Conservation (phyloP, 1,284 basidiomycete species). For the Amylostereum areolatum region DNA sequence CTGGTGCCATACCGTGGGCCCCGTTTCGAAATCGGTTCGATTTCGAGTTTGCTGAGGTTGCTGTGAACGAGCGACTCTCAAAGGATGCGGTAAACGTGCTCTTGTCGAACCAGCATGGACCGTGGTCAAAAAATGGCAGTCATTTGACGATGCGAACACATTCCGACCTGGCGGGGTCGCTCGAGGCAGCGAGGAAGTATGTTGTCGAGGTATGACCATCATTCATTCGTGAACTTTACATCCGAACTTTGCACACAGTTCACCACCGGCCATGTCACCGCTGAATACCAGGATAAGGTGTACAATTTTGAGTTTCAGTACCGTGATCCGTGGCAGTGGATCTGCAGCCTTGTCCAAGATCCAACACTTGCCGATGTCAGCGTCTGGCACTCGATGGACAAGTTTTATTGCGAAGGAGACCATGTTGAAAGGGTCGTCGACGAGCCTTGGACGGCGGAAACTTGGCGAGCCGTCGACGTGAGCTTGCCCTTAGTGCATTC, state of each 20-base stretch:
- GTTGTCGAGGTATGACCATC: background rate
- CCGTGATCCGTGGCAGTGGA: conserved; percentile 21
- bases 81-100: conserved; percentile 14
- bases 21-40: conserved; percentile 19
- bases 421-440: background rate
- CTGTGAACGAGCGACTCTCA: conserved; percentile 12
- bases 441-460: background rate
- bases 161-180: background rate
- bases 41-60: conserved; percentile 23
- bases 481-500: background rate
- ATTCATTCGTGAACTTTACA: background rate
- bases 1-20: conserved; percentile 23
- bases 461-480: background rate
- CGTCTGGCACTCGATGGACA: background rate
- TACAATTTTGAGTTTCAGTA: conserved; percentile 19
- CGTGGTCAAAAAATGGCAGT: background rate
- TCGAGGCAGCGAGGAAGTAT: conserved; percentile 9
- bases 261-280: background rate
- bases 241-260: background rate
- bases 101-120: conserved; percentile 13
- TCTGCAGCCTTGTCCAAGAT: conserved; percentile 17
- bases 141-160: too few relatives aligned
- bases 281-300: conserved; percentile 14
- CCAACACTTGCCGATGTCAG: too few relatives aligned
- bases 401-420: background rate